Conservation (phyloP, 2,329 filamentous ascomycete genomes). For the Aspergillus caelatus region DNA sequence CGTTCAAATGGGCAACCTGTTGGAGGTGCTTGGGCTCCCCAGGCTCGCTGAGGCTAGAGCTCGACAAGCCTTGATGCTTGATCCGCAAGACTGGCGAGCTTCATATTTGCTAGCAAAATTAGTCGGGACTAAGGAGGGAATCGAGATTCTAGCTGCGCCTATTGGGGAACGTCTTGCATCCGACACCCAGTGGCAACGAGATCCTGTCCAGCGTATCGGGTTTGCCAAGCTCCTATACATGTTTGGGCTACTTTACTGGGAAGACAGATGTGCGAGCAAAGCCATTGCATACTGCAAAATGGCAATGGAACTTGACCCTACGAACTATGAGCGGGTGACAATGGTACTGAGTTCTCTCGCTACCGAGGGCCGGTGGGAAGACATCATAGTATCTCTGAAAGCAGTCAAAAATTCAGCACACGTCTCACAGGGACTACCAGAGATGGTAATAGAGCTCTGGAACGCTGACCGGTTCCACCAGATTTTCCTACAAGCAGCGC, state of each 20-base stretch:
- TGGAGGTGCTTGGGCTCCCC: constrained; percentile 17
- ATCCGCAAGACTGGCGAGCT: constrained; percentile 26
- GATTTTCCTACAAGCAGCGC: constrained; percentile 17
- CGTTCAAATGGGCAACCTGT: constrained; percentile 26
- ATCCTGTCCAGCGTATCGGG: neutral
- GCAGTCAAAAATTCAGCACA: neutral
- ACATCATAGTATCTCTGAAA: neutral
- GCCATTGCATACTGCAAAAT: neutral
- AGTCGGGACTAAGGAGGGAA: constrained; percentile 18
- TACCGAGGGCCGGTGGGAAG: constrained; percentile 2
- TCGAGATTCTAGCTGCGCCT: constrained; percentile 11
- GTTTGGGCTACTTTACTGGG: neutral
- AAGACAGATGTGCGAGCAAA: neutral
- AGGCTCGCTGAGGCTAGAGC: constrained; percentile 20
- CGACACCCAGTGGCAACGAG: neutral
- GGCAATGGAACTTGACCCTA: neutral
- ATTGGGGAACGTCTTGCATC: neutral
- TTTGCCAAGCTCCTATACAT: neutral
- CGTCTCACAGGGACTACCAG: neutral
- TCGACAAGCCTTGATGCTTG: constrained; percentile 20
- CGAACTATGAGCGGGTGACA: neutral
- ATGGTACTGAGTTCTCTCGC: neutral
- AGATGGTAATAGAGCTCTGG: constrained; percentile 19
- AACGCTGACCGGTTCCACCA: constrained; percentile 17
- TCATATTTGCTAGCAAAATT: constrained; percentile 23